Base-by-base conservation (phyloP, 192 early-diverging fungal species). In the Diversispora epigaea region DNA sequence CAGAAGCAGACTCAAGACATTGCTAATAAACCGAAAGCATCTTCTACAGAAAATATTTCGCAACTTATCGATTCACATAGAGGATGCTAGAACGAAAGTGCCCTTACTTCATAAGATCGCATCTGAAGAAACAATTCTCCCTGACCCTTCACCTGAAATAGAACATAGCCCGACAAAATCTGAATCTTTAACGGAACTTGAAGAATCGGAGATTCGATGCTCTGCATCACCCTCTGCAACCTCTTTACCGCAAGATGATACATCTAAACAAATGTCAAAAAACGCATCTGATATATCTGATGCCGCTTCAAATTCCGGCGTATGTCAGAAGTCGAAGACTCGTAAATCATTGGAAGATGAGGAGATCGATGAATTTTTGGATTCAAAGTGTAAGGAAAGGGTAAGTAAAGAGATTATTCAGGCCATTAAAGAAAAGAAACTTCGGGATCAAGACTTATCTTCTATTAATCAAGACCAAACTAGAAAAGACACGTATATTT, bases 221-320 rank as follows among this genome's bases (percentile, higher is more conserved):
- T 46, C 65, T 67, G 65, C 62, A 64, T 64, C 43, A 64, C 62
- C 62, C 62, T 44, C 62, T 64, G 62, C 62, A 64, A 64, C 19
- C 62, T 64, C 62, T 64, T 64, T 64, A 64, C 62, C 32, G 5
- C 32, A 65, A 65, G 32, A 65, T 65, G 63, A 65, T 65, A 65
- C n/a, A 64, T 64, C 62, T 40, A 40, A 40, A 65, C 40, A 65
- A 6, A 40, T 65, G 32, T 41, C 32, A 65, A 39, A 65, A 65
- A 21, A 65, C 32, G 25, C n/a, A 68, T 68, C 65, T 49, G 65
- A 67, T 67, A 67, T 67, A 68, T 47, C 65, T 68, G 65, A 68
- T 68, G 49, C n/a, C 17, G 2, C 65, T 68, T 68, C 45, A 45
- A 68, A 68, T 68, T 49, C 58, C 14, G 17, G 32, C 58, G 58